A percentile compares a stretch with the other conserved stretches of the same genome.
Evolutionary conservation across 1,139 yeast genomes (phyloP).

Genomic region (Debaryomyces subglobosus): DNA sequence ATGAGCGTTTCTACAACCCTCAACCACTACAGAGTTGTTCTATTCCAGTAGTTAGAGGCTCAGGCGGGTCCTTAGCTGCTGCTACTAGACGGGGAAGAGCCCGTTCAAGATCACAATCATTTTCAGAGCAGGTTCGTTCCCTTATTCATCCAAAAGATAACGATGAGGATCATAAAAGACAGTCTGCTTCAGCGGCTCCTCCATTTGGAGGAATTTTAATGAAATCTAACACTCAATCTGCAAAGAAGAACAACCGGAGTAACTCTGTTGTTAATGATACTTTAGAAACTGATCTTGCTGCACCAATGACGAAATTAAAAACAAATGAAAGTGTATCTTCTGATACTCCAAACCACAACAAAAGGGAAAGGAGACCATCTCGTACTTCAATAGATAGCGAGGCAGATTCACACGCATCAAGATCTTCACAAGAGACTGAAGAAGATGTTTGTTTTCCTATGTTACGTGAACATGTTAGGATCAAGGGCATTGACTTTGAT

Average conservation of each 20-base stretch:
- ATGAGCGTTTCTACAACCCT: conserved; percentile 2
- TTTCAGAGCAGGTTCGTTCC: conserved; percentile 33
- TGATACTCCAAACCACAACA: conserved; percentile 13
- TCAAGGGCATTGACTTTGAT: conserved; percentile 77
- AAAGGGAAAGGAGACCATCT: conserved; percentile 35
- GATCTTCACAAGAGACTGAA: conserved; percentile 83
- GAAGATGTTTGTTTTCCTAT: conserved; percentile 98
- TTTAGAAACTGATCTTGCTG: conserved; percentile 32
- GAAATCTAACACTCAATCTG: conserved; percentile 9
- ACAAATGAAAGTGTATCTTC: conserved; percentile 37
- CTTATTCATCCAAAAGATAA: conserved; percentile 28
- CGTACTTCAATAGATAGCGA: conserved; percentile 58
- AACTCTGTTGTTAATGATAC: conserved; percentile 20
- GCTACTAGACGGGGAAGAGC: conserved; percentile 23
- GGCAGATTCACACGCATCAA: conserved; percentile 69
- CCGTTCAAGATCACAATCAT: conserved; percentile 33
- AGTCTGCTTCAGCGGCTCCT: conserved; percentile 4
- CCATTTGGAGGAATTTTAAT: conserved; percentile 15
- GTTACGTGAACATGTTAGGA: conserved; percentile 69
- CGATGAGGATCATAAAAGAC: conserved; percentile 3
- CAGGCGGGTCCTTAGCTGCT: conserved; percentile 8
- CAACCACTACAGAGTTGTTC: conserved; percentile 1
- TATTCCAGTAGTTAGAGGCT: conserved; percentile 3
- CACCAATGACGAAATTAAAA: conserved; percentile 35
- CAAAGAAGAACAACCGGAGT: conserved; percentile 18